phyloP scores from a whole-genome alignment of 805 yeast genomes.

The Candida broadrunensis region DNA sequence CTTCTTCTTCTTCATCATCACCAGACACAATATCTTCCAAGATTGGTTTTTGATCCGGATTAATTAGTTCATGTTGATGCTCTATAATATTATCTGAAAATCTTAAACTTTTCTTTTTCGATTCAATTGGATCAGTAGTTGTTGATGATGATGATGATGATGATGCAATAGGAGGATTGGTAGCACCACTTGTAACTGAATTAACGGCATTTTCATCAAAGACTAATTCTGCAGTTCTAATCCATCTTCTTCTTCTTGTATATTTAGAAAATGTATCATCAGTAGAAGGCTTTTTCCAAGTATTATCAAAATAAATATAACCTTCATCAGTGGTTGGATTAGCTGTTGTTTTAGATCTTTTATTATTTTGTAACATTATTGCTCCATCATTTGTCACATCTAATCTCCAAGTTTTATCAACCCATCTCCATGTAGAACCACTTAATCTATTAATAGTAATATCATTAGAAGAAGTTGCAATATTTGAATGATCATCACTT shows the following conservation, averaged over 20 bases:
- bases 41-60: not conserved
- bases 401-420: slow-evolving; percentile 86
- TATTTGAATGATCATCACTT: slow-evolving; percentile 29
- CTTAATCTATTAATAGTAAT: slow-evolving; percentile 33
- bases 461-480: not conserved
- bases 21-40: not conserved
- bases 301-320: slow-evolving; percentile 82
- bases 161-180: not conserved
- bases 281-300: slow-evolving; percentile 89
- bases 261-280: slow-evolving; percentile 88
- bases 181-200: not conserved
- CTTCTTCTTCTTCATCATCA: not conserved
- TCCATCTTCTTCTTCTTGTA: slow-evolving; percentile 94
- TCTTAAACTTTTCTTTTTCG: slow-evolving; percentile 40
- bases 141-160: slow-evolving; percentile 4
- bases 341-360: slow-evolving; percentile 54
- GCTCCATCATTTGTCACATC: slow-evolving; percentile 89
- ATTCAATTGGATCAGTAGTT: no score
- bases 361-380: slow-evolving; percentile 62
- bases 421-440: slow-evolving; percentile 91
- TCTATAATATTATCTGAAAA: slow-evolving; percentile 28
- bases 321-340: slow-evolving; percentile 82
- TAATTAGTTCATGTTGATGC: not conserved
- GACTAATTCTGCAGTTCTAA: slow-evolving; percentile 86
- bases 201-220: slow-evolving; percentile 13